Percentiles rank a stretch among this genome's conserved stretches.
These are phyloP conservation scores for Fusarium equiseti DNA, from an alignment of 2,329 filamentous ascomycete species.

Conservation along the genomic window DNA sequence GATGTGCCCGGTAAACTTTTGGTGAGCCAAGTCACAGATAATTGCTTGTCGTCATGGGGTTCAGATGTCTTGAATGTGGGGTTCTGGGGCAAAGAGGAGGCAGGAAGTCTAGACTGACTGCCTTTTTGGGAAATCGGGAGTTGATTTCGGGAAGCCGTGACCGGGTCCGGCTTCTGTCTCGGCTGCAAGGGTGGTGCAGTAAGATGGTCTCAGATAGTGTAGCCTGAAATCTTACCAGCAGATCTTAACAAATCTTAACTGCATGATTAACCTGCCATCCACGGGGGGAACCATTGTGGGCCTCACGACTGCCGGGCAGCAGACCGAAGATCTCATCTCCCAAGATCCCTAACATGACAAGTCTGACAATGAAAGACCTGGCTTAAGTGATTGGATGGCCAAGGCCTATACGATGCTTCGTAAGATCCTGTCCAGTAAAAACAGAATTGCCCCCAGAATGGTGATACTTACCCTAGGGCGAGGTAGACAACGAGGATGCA, in stretches of 20 bases:
- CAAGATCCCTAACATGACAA: slow-evolving; percentile 5
- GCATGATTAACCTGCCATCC: not conserved
- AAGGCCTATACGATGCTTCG: not conserved
- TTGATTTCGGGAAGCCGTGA: slow-evolving; percentile 47
- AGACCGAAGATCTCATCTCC: slow-evolving; percentile 27
- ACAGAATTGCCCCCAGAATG: not conserved
- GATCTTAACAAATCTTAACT: slow-evolving; percentile 24
- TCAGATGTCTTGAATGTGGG: slow-evolving; percentile 39
- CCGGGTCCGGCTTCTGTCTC: slow-evolving; percentile 46
- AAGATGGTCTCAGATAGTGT: slow-evolving; percentile 21
- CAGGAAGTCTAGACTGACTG: slow-evolving; percentile 29
- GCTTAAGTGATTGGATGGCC: slow-evolving; percentile 1
- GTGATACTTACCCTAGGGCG: not conserved
- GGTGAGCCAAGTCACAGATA: slow-evolving; percentile 4
- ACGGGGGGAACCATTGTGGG: slow-evolving; percentile 15
- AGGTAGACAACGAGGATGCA: not conserved
- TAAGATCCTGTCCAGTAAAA: not conserved
- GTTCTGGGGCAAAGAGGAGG: slow-evolving; percentile 46
- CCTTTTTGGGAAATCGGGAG: slow-evolving; percentile 48
- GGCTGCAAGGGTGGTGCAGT: slow-evolving; percentile 22
- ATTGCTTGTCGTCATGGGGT: slow-evolving; percentile 37
- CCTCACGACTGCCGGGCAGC: slow-evolving; percentile 25
- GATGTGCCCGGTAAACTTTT: slow-evolving; percentile 17
- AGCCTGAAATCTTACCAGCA: accelerated
- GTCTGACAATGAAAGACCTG: slow-evolving; percentile 2